phyloP scores from a whole-genome alignment of 2,329 filamentous ascomycete genomes.

The Ophiocordyceps sinensis region DNA sequence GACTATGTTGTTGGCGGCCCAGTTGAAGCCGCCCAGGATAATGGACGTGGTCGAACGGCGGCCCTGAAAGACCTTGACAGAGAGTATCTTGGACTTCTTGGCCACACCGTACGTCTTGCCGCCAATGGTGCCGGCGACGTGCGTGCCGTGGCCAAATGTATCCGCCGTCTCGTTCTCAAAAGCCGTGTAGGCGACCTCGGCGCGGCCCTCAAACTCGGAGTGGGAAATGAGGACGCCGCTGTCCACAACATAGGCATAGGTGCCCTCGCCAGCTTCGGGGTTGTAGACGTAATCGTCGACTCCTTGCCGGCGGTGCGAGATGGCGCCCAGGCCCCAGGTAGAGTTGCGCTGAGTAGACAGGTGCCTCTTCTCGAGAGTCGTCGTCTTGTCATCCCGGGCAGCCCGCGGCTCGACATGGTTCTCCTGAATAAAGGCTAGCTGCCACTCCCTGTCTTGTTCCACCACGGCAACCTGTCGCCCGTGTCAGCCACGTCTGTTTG shows the following conservation, averaged over 20 bases:
- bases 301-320: conserved; percentile 15
- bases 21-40: conserved; percentile 21
- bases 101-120: conserved; percentile 23
- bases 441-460: conserved; percentile 16
- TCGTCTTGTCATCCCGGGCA: background rate
- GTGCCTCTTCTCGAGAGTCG: conserved; percentile 9
- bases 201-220: conserved; percentile 37
- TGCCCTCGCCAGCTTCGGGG: conserved; percentile 29
- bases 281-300: conserved; percentile 33
- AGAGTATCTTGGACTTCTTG: conserved; percentile 27
- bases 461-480: conserved; percentile 13
- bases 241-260: conserved; percentile 48
- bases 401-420: conserved; percentile 1
- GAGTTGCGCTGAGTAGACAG: conserved; percentile 15
- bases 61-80: conserved; percentile 30
- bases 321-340: conserved; percentile 18
- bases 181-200: conserved; percentile 16
- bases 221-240: conserved; percentile 44
- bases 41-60: conserved; percentile 12
- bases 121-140: conserved; percentile 21
- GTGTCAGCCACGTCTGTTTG: background rate
- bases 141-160: conserved; percentile 27
- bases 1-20: conserved; percentile 29
- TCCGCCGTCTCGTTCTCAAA: conserved; percentile 13
- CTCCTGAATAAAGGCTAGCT: conserved; percentile 9